These are phyloP conservation scores for Eugenia klotzschiana DNA, from an alignment of 441 rosid genomes.

Conservation along the genomic window DNA sequence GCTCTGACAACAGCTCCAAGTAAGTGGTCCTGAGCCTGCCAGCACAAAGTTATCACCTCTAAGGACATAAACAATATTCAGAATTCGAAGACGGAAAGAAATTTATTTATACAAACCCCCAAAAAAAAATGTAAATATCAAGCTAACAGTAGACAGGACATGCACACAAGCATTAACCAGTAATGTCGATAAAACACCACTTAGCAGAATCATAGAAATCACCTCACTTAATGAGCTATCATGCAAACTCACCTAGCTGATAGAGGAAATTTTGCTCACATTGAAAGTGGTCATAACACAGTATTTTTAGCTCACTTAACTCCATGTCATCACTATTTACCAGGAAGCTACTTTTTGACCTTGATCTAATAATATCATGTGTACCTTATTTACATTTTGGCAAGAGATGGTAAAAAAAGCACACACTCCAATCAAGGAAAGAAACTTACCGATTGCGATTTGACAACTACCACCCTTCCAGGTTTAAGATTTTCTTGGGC, in stretches of 20 bases:
- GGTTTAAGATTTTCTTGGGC: conserved; percentile 31
- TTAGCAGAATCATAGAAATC: neutral
- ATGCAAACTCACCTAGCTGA: neutral
- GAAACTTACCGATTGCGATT: conserved; percentile 58
- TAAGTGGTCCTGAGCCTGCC: conserved; percentile 68
- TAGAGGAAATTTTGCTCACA: neutral
- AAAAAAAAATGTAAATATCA: neutral
- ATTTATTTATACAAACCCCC: neutral
- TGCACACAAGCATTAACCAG: neutral
- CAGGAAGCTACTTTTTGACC: neutral
- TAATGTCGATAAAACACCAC: neutral
- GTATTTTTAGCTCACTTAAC: neutral
- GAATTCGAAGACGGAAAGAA: neutral
- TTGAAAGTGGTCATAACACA: neutral
- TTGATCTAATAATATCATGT: neutral
- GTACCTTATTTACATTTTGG: neutral
- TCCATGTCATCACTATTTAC: neutral
- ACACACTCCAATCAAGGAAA: neutral
- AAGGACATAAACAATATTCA: neutral
- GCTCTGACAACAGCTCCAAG: conserved; percentile 76
- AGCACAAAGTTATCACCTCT: conserved; percentile 4
- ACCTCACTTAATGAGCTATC: neutral
- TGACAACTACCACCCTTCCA: conserved; percentile 88
- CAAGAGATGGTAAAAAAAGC: neutral
- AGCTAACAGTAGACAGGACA: neutral